Conservation (phyloP, 1,284 basidiomycete genomes). For the Phaffia rhodozyma region DNA sequence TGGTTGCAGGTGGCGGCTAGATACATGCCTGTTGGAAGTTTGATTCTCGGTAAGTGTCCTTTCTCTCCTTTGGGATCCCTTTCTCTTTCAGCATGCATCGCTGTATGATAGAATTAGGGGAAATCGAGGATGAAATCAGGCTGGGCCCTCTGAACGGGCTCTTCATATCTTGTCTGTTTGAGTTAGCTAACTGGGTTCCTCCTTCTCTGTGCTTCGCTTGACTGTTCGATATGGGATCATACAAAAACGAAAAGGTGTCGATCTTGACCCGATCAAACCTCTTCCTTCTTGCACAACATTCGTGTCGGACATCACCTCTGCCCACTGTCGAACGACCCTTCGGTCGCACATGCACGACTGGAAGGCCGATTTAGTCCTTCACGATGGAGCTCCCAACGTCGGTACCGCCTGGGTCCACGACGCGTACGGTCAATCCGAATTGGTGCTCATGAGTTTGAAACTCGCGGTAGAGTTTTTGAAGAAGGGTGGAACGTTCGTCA, state of each 20-base stretch:
- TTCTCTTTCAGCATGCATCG: too few relatives aligned
- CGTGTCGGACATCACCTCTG: constrained; percentile 88
- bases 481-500: constrained; percentile 92
- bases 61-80: neutral
- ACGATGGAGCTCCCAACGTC: constrained; percentile 99
- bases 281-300: constrained; percentile 90
- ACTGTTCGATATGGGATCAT: neutral
- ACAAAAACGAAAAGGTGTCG: constrained; percentile 52
- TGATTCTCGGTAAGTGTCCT: constrained; percentile 69
- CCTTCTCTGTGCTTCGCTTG: constrained; percentile 5
- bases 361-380: constrained; percentile 99
- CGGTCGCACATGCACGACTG: constrained; percentile 89
- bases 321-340: constrained; percentile 77
- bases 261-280: constrained; percentile 90
- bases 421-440: constrained; percentile 93
- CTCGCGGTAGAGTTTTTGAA: constrained; percentile 90
- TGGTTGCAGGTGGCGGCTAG: constrained; percentile 99
- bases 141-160: neutral
- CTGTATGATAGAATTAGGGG: neutral
- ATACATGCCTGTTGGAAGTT: constrained; percentile 89
- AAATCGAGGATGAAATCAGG: neutral
- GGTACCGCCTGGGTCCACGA: constrained; percentile 99
- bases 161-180: neutral
- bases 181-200: constrained; percentile 2
- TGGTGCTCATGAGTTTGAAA: constrained; percentile 90